Percentiles rank a stretch among this genome's conserved stretches.
phyloP scores from a whole-genome alignment of 768 basidiomycete species.

The Calocybe cyanea region DNA sequence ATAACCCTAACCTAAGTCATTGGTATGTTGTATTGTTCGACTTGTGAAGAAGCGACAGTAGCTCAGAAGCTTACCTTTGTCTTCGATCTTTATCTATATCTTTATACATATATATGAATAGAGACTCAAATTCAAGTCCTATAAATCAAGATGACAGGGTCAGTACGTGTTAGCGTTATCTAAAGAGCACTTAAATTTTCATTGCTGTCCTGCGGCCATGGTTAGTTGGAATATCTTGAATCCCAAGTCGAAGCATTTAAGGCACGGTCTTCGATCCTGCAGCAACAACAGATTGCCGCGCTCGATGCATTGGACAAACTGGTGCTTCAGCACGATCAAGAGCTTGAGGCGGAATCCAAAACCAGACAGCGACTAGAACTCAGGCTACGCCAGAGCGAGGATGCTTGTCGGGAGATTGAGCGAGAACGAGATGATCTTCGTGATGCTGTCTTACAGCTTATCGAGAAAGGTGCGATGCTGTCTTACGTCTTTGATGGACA shows the following conservation, averaged over 20 bases:
- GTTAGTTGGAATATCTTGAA: slow-evolving; percentile 20
- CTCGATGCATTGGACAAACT: slow-evolving; percentile 17
- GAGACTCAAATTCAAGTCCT: neutral
- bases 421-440: slow-evolving; percentile 43
- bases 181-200: too few relatives aligned
- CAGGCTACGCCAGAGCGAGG: slow-evolving; percentile 7
- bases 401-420: slow-evolving; percentile 18
- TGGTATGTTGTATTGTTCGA: too few relatives aligned
- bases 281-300: slow-evolving; percentile 11
- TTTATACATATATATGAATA: neutral
- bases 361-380: slow-evolving; percentile 2
- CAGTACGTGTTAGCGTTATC: neutral
- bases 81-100: too few relatives aligned
- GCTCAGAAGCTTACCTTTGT: too few relatives aligned
- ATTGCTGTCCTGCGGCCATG: too few relatives aligned
- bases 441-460: slow-evolving; percentile 41
- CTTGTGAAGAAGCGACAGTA: too few relatives aligned
- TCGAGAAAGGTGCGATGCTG: slow-evolving; percentile 44
- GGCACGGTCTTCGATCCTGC: slow-evolving; percentile 17
- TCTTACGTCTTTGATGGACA: neutral
- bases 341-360: slow-evolving; percentile 10
- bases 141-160: neutral
- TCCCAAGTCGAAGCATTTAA: slow-evolving; percentile 16
- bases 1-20: neutral
- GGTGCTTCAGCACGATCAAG: slow-evolving; percentile 1